phyloP scores from a whole-genome alignment of 345 rosid species.

The Clausena lansium region DNA sequence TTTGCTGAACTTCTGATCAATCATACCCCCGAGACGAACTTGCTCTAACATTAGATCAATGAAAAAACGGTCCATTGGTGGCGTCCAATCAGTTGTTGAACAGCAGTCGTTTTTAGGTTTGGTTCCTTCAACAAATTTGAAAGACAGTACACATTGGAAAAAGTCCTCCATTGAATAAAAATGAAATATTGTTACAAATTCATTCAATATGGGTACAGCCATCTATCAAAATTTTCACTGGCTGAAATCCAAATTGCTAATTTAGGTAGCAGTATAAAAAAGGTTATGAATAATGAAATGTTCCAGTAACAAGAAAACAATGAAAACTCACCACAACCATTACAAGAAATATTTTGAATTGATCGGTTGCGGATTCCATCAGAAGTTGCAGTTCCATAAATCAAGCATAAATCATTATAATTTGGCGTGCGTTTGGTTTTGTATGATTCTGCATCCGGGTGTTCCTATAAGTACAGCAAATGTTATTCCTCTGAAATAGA shows the following conservation, averaged over 20 bases:
- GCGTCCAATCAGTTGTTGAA: conserved; percentile 40
- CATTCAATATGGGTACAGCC: background rate
- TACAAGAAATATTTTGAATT: conserved; percentile 22
- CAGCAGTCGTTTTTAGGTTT: conserved; percentile 20
- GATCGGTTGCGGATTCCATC: conserved; percentile 20
- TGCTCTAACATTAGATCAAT: conserved; percentile 50
- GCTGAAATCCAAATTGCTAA: background rate
- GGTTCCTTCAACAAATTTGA: conserved; percentile 30
- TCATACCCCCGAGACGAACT: conserved; percentile 40
- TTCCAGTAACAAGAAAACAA: background rate
- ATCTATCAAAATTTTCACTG: background rate
- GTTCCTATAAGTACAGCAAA: conserved; percentile 33
- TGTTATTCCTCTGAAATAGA: conserved; percentile 16
- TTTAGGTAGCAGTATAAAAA: background rate
- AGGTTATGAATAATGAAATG: background rate
- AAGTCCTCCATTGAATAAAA: background rate
- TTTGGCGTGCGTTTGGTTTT: conserved; percentile 23
- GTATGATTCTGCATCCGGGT: conserved; percentile 33
- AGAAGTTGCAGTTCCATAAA: conserved; percentile 36
- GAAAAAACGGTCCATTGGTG: conserved; percentile 48
- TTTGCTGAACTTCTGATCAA: conserved; percentile 31
- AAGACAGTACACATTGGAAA: background rate
- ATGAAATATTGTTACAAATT: conserved; percentile 1
- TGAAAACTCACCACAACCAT: conserved; percentile 27
- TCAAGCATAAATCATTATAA: conserved; percentile 44